phyloP scores from a whole-genome alignment of 2,329 filamentous ascomycete species.

The Aspergillus transmontanensis region DNA sequence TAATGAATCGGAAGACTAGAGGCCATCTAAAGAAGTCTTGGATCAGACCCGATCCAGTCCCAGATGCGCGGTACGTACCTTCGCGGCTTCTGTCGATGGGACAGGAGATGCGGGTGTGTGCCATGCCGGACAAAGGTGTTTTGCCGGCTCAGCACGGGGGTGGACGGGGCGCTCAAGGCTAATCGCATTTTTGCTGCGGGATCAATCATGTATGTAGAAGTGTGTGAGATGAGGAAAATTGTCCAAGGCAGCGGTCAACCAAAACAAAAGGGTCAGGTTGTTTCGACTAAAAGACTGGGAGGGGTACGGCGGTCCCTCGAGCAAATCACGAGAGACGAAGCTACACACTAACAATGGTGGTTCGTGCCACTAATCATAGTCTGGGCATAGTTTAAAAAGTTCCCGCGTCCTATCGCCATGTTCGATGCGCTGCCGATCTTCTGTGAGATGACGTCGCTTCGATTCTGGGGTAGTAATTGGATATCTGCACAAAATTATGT shows the following conservation, averaged over 20 bases:
- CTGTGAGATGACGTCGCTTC: background rate
- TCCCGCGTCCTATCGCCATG: background rate
- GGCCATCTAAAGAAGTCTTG: constrained; percentile 52
- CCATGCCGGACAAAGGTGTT: constrained; percentile 27
- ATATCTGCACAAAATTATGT: background rate
- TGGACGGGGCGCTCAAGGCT: constrained; percentile 33
- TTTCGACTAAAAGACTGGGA: background rate
- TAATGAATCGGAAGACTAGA: constrained; percentile 65
- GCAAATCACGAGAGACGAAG: constrained; percentile 1
- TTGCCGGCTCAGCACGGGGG: constrained; percentile 34
- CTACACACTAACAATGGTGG: background rate
- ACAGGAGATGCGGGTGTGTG: constrained; percentile 37
- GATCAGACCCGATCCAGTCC: background rate
- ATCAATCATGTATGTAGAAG: background rate
- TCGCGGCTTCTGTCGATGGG: constrained; percentile 34
- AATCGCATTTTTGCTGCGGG: constrained; percentile 25
- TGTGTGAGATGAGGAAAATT: background rate
- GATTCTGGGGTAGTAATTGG: background rate
- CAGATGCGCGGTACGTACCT: constrained; percentile 19
- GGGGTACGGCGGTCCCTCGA: background rate
- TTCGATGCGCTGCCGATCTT: background rate
- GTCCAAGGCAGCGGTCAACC: constrained; percentile 7
- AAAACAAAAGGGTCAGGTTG: background rate
- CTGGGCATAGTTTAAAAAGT: background rate
- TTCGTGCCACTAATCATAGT: too few relatives aligned